Conservation (phyloP, 208 protist species). For the Crithidia expoeki region DNA sequence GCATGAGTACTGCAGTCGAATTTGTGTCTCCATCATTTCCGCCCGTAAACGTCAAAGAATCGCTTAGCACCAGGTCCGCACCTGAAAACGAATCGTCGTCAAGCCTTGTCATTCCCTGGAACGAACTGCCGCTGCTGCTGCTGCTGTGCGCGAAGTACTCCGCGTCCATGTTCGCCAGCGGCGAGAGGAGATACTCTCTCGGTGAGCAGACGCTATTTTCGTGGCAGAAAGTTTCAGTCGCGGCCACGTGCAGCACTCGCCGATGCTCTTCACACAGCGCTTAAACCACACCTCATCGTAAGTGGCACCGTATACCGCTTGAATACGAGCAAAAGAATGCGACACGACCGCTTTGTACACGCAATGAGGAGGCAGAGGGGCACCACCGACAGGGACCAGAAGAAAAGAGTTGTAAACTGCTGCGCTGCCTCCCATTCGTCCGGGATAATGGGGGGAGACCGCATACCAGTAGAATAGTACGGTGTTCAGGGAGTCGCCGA, state of each 20-base stretch:
- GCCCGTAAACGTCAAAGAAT: background rate
- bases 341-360: conserved; percentile 2
- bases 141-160: background rate
- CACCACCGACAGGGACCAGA: conserved; percentile 4
- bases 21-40: background rate
- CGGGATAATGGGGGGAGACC: background rate
- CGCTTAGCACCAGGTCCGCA: too few species aligned
- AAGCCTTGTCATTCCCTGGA: background rate
- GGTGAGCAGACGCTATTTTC: conserved; percentile 2
- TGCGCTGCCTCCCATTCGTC: background rate
- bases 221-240: background rate
- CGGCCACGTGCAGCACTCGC: conserved; percentile 1
- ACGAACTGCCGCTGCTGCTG: background rate
- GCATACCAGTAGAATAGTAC: conserved; percentile 17
- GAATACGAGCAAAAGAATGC: conserved; percentile 9
- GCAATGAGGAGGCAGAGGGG: background rate
- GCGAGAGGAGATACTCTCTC: background rate
- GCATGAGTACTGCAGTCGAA: background rate
- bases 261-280: background rate
- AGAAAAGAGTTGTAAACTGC: conserved; percentile 15
- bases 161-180: background rate
- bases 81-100: background rate
- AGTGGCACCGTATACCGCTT: conserved; percentile 18
- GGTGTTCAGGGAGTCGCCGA: conserved; percentile 15
- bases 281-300: conserved; percentile 12